These are phyloP conservation scores for Fusarium coffeatum DNA, from an alignment of 2,329 filamentous ascomycete species.

Conservation along the genomic window DNA sequence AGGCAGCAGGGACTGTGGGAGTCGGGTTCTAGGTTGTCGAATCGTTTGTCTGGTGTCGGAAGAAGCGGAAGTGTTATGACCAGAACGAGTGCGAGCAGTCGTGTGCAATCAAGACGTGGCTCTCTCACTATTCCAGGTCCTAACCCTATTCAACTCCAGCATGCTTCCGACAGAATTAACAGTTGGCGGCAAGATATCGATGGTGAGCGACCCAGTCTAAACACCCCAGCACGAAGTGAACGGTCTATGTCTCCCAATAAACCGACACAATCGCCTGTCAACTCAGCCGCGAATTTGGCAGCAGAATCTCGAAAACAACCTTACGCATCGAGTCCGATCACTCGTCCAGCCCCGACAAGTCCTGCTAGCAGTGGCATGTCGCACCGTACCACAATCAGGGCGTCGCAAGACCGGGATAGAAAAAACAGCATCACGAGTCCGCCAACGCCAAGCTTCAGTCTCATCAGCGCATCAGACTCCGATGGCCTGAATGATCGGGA, in stretches of 20 bases:
- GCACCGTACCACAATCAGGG: conserved; percentile 42
- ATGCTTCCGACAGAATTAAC: conserved; percentile 78
- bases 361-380: conserved; percentile 53
- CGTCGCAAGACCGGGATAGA: conserved; percentile 44
- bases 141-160: conserved; percentile 48
- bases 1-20: conserved; percentile 83
- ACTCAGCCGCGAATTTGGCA: conserved; percentile 55
- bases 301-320: conserved; percentile 61
- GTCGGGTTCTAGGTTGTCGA: conserved; percentile 79
- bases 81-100: conserved; percentile 62
- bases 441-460: conserved; percentile 67
- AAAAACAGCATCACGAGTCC: conserved; percentile 51
- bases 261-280: conserved; percentile 52
- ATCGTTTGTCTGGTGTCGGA: conserved; percentile 71
- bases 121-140: conserved; percentile 60
- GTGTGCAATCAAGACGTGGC: conserved; percentile 62
- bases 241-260: conserved; percentile 68
- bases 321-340: conserved; percentile 50
- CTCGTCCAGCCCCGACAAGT: conserved; percentile 49
- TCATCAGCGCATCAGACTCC: conserved; percentile 52
- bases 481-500: conserved; percentile 57
- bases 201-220: conserved; percentile 53
- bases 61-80: conserved; percentile 68
- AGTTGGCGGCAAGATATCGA: conserved; percentile 83
- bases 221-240: conserved; percentile 60